Evolutionary conservation across 2,329 filamentous ascomycete species (phyloP), one percentile per base, ranked within the genome.

Genomic region (Cercospora brassicicola): DNA sequence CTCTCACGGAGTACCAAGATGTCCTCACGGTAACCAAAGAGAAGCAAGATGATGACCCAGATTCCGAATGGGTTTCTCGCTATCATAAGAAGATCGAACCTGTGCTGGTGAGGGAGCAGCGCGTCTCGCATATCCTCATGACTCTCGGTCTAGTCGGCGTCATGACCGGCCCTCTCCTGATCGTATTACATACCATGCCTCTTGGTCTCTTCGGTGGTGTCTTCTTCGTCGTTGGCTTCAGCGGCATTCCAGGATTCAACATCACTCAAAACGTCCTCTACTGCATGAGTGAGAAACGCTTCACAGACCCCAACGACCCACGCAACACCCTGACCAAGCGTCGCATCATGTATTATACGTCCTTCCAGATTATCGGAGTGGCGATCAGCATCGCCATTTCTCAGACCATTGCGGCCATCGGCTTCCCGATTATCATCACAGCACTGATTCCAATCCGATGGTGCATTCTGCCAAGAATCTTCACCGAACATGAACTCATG

Each of bases 381-480:
- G 82, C 81, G 0, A 82, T 83, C 6, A 85, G 83, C 2, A 85
- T 89, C 11, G 86, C 85, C 0, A 85, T 88, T 62, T 87, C 85
- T 2, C 85, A 88, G 74, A 88, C 86, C 0, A 84, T 88, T 26
- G 87, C 84, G 0, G 87, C 86, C 0, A 87, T 88, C 71, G 84
- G 85, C 0, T 88, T 88, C 69, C 87, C 87, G 0, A 81, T 88
- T 13, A 81, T 88, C 62, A 87, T 88, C 67, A 80, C 86, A 18
- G 75, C 84, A 3, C 79, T 88, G 18, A 87, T 89, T 7, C 87
- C 87, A 0, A 72, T 87, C 31, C 78, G 86, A 2, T 85, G 82
- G 68, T 79, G 81, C 64, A 64, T 84, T 0, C 76, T 88, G 69
- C 86, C 86, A 0, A 72, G 78, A 15, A 84, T 84, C 76, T 87